A percentile compares a stretch with the other conserved stretches of the same genome.
Conservation (phyloP, 2,329 filamentous ascomycete genomes). For the Neopestalotiopsis sp. region DNA sequence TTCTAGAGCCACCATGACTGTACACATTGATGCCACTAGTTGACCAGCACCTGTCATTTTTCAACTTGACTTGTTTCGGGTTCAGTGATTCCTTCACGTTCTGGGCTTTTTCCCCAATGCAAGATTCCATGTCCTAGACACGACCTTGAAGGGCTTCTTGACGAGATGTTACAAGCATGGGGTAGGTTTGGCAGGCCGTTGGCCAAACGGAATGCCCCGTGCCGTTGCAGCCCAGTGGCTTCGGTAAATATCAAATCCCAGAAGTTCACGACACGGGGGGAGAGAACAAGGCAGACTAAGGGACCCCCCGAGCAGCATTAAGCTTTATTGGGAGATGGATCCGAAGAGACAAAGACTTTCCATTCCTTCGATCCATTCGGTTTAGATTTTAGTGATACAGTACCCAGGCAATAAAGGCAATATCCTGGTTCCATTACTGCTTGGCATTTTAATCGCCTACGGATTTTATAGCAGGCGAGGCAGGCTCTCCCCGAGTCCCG, state of each 20-base stretch:
- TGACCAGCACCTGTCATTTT: not conserved
- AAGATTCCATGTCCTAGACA: not conserved
- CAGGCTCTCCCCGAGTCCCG: too few species aligned
- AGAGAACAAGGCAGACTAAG: not conserved
- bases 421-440: not conserved
- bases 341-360: not conserved
- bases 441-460: not conserved
- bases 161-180: conserved; percentile 2
- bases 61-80: not conserved
- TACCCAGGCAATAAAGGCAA: not conserved
- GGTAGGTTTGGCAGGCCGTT: too few species aligned
- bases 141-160: not conserved
- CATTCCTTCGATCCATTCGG: not conserved
- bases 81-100: conserved; percentile 1
- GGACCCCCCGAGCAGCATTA: not conserved
- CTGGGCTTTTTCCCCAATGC: not conserved
- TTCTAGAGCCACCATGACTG: not conserved
- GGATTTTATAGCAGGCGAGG: too few species aligned
- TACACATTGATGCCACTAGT: not conserved
- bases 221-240: conserved; percentile 4
- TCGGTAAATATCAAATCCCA: not conserved
- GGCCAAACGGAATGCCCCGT: not conserved
- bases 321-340: not conserved
- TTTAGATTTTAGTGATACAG: not conserved
- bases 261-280: not conserved